Base-by-base conservation (phyloP, 2,329 filamentous ascomycete species). In the Stagonosporopsis cucurbitacearum region DNA sequence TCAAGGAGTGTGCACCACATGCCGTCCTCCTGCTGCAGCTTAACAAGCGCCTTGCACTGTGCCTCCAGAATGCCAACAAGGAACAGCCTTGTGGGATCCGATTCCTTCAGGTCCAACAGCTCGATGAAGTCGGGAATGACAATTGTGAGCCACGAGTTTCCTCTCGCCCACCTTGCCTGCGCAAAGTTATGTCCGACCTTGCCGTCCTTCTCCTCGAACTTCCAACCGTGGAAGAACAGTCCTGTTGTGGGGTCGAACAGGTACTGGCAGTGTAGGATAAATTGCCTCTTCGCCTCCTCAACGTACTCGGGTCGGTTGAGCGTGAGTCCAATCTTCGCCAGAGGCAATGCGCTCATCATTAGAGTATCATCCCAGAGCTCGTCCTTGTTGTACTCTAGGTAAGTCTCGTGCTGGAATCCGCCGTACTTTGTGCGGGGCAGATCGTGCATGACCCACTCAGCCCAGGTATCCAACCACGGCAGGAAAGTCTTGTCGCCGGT, bases 341-440 rank as follows among this genome's bases (percentile, higher is more conserved):
- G 80, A 1, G 90, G 90, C 75, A 93, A 78, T 6, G 92, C 90
- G 0, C 89, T 92, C 90, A 94, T 94, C 90, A 94, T 93, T 40
- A 94, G 80, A 6, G 90, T 94, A 71, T 94, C 90, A 64, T 92
- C 90, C 90, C 90, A 94, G 20, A 93, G 80, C 77, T 93, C 88
- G 71, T 91, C 83, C 59, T 86, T 81, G 74, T 94, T 92, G 60
- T 84, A 81, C 2, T 85, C 82, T 28, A 88, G 76, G 65, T 92
- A 92, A 0, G 90, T 93, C 58, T 88, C 84, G 74, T 90, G 89
- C 74, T 92, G 89, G 80, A 92, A 89, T 54, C 88, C 69, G 81
- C 87, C 89, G 68, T 86, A 88, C 45, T 83, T 84, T 0, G 90
- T 93, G 36, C 89, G 82, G 12, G 86, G 85, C 25, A 93, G 81